These are phyloP conservation scores for Alternaria tenuissima DNA, from an alignment of 2,329 filamentous ascomycete species.

Conservation along the genomic window DNA sequence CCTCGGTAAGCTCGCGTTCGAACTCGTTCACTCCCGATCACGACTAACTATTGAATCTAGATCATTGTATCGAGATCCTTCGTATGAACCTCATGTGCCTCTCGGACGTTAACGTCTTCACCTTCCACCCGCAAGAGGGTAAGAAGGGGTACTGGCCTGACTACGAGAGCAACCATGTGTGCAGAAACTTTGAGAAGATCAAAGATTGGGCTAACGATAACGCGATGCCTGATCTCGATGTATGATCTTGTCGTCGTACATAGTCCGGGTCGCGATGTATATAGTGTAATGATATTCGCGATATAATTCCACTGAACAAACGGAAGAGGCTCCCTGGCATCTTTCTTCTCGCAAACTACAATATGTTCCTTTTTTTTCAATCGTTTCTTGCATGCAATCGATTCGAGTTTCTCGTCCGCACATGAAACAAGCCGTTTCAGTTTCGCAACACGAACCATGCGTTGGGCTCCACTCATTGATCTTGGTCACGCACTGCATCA, in stretches of 20 bases:
- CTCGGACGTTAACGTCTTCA: constrained; percentile 47
- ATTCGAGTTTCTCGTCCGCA: neutral
- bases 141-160: constrained; percentile 41
- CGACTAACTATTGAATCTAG: constrained; percentile 14
- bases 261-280: neutral
- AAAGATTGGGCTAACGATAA: constrained; percentile 45
- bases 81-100: constrained; percentile 50
- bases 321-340: neutral
- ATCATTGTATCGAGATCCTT: constrained; percentile 49
- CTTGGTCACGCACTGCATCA: neutral
- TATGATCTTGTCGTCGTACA: constrained; percentile 3
- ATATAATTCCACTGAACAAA: neutral
- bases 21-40: neutral
- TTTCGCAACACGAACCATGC: neutral
- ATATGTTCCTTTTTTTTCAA: neutral
- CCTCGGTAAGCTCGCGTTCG: constrained; percentile 26
- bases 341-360: neutral
- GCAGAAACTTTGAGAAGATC: constrained; percentile 45
- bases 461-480: neutral
- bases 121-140: constrained; percentile 35
- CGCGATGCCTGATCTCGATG: constrained; percentile 41
- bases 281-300: neutral
- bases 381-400: neutral
- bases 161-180: constrained; percentile 45
- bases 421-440: neutral